Base-by-base conservation (phyloP, 768 basidiomycete species). In the Agaricus sinodeliciosus region DNA sequence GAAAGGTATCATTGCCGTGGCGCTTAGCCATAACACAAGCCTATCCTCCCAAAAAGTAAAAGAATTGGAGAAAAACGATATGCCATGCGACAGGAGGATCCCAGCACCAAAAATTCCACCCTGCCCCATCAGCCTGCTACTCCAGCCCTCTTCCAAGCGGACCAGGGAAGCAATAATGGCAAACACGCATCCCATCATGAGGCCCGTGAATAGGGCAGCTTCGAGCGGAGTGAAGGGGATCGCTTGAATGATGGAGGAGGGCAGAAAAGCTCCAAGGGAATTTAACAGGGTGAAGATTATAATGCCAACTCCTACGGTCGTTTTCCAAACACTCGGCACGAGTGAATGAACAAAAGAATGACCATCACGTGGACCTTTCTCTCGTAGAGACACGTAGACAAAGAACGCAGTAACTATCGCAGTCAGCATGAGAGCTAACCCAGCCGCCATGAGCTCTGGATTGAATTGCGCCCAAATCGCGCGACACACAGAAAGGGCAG, bases 1-100 rank as follows among this genome's bases (percentile, higher is more conserved):
- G 54, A 70, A 72, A 0, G 84, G 82, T 9, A 81, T 67, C 35
- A 92, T 69, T 28, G 81, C 87, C 35, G 79, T 79, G 41, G 84
- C 63, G 55, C 85, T 70, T 49, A 98, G 76, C 76, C 84, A 94
- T 7, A 83, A 79, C 9, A 87, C 74, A 51, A 90, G 73, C 28
- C 79, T 79, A 65, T 97, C 94, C 77, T 99, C 96, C 93, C 94
- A 97, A 66, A 98, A 80, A n/a, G 90, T 91, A 73, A 91, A 95
- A 0, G 94, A 96, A 72, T 98, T 98, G 22, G 94, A 95, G 13
- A 86, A 79, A 68, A 95, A 95, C 6, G 85, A 73, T 3, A 87
- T 49, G 1, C 84, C 68, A 60, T 98, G 94, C 2, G 92, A 71
- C 51, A 81, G 51, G 50, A 87, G 75, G 31, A 82, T 68, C 36